phyloP scores from a whole-genome alignment of 179 eudicot species.

The Actinidia chinensis region DNA sequence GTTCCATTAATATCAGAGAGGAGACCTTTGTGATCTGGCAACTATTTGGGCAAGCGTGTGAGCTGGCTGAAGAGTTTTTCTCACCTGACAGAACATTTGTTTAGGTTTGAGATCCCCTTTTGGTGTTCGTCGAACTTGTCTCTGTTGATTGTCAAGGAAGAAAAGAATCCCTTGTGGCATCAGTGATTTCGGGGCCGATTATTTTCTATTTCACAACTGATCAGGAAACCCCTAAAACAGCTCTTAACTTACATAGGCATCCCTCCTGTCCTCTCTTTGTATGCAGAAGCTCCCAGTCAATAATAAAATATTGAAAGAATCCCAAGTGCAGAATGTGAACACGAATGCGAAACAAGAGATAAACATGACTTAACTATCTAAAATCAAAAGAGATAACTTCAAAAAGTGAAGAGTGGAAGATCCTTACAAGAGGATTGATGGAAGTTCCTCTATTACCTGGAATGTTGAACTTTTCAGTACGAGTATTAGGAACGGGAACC shows the following conservation, averaged over 20 bases:
- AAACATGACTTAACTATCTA: no score
- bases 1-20: constrained; percentile 86
- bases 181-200: constrained; percentile 59
- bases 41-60: constrained; percentile 81
- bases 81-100: constrained; percentile 42
- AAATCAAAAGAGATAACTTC: background rate
- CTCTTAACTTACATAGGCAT: constrained; percentile 42
- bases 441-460: no score
- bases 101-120: constrained; percentile 24
- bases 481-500: no score
- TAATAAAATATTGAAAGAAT: background rate
- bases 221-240: constrained; percentile 53
- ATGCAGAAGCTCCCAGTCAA: constrained; percentile 68
- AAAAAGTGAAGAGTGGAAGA: background rate
- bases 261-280: constrained; percentile 85
- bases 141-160: constrained; percentile 59
- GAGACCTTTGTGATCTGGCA: constrained; percentile 84
- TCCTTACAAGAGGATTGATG: background rate
- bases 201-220: constrained; percentile 66
- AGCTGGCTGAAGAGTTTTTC: constrained; percentile 67
- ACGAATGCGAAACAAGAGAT: no score
- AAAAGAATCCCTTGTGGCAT: constrained; percentile 55
- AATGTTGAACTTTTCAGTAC: no score
- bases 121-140: constrained; percentile 39
- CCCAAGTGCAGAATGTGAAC: background rate